Conservation (phyloP, 139 green algal species). For the Eudorina sp. region DNA sequence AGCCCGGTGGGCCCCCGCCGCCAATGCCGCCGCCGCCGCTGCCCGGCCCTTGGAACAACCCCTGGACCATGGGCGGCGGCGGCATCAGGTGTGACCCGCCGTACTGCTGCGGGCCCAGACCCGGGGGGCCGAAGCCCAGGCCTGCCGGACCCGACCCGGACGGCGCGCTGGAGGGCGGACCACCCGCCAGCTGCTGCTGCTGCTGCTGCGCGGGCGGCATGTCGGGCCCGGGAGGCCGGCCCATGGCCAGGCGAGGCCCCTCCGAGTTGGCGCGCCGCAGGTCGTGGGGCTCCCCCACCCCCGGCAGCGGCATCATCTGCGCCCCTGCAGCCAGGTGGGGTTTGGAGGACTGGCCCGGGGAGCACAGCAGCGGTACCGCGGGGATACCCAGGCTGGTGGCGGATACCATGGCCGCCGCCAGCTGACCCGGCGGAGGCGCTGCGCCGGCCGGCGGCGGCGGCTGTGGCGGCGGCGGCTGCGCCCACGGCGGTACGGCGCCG, state of each 20-base stretch:
- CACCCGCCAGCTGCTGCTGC: not conserved
- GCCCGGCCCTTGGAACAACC: not conserved
- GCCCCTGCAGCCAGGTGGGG: not conserved
- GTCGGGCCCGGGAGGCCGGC: not conserved
- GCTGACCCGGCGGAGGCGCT: not conserved
- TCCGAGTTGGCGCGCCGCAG: constrained; percentile 36
- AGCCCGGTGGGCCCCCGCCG: too few relatives aligned
- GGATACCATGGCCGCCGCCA: constrained; percentile 37
- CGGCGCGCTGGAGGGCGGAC: not conserved
- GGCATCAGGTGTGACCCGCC: not conserved
- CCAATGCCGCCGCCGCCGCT: not conserved
- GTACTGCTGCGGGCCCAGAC: too few relatives aligned
- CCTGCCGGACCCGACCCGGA: not conserved
- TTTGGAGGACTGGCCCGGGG: not conserved
- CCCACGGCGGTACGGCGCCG: not conserved
- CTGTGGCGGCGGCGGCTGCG: not conserved
- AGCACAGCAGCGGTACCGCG: not conserved
- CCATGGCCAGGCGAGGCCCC: not conserved
- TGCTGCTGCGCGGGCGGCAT: not conserved
- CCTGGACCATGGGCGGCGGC: constrained; percentile 3
- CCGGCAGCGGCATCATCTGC: not conserved
- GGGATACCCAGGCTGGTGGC: not conserved
- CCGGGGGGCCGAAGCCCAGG: not conserved
- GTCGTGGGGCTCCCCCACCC: not conserved
- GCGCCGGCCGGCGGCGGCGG: not conserved